Evolutionary conservation across 2,329 filamentous ascomycete species (phyloP), one percentile per base, ranked within the genome.

Genomic region (Zymoseptoria ardabiliae): DNA sequence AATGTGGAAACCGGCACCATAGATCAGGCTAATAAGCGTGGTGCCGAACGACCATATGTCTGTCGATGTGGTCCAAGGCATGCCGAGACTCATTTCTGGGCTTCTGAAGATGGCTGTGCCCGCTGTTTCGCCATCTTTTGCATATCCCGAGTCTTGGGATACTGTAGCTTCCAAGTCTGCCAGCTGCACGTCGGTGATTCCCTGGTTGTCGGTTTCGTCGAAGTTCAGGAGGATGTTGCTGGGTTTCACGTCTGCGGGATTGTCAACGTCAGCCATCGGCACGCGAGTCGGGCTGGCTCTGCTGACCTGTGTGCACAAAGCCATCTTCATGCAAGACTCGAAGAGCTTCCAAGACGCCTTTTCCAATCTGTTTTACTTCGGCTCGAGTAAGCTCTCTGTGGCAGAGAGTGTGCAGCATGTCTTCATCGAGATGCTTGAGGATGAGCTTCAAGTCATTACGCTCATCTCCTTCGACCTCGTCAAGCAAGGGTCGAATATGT

Each of bases 1-100:
- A 25, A 71, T 55, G 35, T 68, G 63, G 41, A 65, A 67, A 52
- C 65, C 10, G 21, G 61, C 61, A 20, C 68, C 69, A 55, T 65
- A 71, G 48, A 72, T 64, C 1, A 70, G 60, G 57, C 61, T 67
- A 20, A 71, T 67, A 3, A 72, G 72, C 58, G 69, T 70, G 50
- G 71, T 61, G 48, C 74, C 71, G 59, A 75, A 74, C 28, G 72
- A 75, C 72, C 73, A 77, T 58, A 77, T 74, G 58, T 76, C 73
- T 28, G 71, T 69, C 13, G 74, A 65, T 25, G 69, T 71, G 50
- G 69, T 72, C 72, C 73, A 76, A 22, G 60, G 65, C 45, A 72
- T 59, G 53, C 68, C 53, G 23, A 74, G 54, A 57, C 67, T 61
- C 4, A 69, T 65, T 61, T 76, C 72, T 53, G 72, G 70, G 57